These are phyloP conservation scores for Ceratocystis destructans DNA, from an alignment of 2,329 filamentous ascomycete genomes.

Conservation along the genomic window DNA sequence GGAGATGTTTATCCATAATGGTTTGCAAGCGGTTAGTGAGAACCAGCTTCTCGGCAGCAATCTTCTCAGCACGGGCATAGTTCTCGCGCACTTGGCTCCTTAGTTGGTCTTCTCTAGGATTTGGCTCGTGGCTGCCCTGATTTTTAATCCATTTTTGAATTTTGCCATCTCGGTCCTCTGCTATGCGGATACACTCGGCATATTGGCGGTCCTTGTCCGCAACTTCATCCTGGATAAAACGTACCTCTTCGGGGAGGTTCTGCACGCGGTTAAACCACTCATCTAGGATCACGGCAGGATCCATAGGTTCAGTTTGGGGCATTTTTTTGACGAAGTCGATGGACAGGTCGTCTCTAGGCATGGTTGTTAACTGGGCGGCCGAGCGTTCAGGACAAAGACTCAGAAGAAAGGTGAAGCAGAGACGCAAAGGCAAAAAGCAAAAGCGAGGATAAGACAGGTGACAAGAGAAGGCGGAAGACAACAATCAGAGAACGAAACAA, in stretches of 20 bases:
- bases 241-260: slow-evolving; percentile 70
- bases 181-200: slow-evolving; percentile 52
- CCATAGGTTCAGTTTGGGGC: slow-evolving; percentile 47
- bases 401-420: slow-evolving; percentile 1
- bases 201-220: slow-evolving; percentile 64
- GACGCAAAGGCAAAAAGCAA: slow-evolving; percentile 14
- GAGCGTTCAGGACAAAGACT: slow-evolving; percentile 8
- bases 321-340: slow-evolving; percentile 57
- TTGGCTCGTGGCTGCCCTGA: slow-evolving; percentile 58
- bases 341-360: slow-evolving; percentile 60
- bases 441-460: slow-evolving; percentile 8
- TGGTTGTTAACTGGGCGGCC: slow-evolving; percentile 40
- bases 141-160: slow-evolving; percentile 71
- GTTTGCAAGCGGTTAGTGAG: slow-evolving; percentile 51
- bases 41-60: slow-evolving; percentile 62
- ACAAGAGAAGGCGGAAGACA: slow-evolving; percentile 1
- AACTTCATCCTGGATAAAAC: slow-evolving; percentile 73
- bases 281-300: slow-evolving; percentile 58
- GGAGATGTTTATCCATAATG: slow-evolving; percentile 48
- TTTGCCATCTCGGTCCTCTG: slow-evolving; percentile 57
- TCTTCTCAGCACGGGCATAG: slow-evolving; percentile 52
- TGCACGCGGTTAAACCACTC: slow-evolving; percentile 63
- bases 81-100: slow-evolving; percentile 53
- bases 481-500: neutral
- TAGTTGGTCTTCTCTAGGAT: slow-evolving; percentile 61